Conservation (phyloP, 371 early-diverging fungal species). For the Mortierella sp. region DNA sequence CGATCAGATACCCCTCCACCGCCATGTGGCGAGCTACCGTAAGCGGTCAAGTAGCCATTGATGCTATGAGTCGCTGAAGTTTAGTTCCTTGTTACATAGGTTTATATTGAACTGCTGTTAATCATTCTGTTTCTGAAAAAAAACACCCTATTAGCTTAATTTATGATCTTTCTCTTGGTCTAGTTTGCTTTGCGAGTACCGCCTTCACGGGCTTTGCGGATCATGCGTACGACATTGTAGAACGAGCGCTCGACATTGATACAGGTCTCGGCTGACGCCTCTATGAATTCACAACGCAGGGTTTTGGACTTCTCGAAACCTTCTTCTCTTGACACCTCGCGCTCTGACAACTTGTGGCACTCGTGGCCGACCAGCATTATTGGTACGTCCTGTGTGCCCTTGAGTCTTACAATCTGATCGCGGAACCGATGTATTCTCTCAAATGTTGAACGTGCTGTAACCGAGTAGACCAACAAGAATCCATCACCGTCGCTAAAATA, state of each 20-base stretch:
- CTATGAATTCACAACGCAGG: conserved; percentile 84
- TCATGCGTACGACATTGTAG: conserved; percentile 76
- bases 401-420: conserved; percentile 88
- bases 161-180: too few species aligned
- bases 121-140: too few species aligned
- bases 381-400: conserved; percentile 84
- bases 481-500: conserved; percentile 86
- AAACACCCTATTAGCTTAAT: too few species aligned
- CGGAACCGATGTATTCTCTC: conserved; percentile 85
- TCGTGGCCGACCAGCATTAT: conserved; percentile 97
- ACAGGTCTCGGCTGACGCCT: conserved; percentile 92
- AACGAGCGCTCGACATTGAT: conserved; percentile 88
- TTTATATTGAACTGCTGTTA: too few species aligned
- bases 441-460: conserved; percentile 88
- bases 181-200: too few species aligned
- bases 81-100: too few species aligned
- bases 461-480: conserved; percentile 90
- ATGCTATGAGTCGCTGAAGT: too few species aligned
- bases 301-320: conserved; percentile 83
- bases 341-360: conserved; percentile 82
- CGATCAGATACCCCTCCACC: too few species aligned
- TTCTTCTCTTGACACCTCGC: conserved; percentile 84
- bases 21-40: too few species aligned
- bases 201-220: conserved; percentile 61
- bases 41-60: too few species aligned